Conservation (phyloP, 352 stramenopile genomes). For the Thalassiosira sp. region DNA sequence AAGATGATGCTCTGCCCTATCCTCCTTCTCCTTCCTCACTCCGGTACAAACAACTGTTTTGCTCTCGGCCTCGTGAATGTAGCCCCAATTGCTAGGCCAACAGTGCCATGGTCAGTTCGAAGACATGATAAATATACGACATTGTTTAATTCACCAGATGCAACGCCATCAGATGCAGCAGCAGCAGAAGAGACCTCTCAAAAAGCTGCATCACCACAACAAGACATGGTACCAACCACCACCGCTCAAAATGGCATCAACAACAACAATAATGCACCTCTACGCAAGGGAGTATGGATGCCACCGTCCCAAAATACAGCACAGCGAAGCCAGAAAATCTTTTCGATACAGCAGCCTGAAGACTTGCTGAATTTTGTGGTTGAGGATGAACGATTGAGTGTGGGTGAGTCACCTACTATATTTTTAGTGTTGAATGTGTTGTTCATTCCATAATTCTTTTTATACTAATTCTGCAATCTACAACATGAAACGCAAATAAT, state of each 20-base stretch:
- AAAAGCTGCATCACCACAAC: neutral
- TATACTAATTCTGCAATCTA: neutral
- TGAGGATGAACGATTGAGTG: constrained; percentile 52
- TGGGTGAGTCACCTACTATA: constrained; percentile 28
- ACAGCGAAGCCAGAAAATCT: constrained; percentile 19
- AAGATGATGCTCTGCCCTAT: neutral
- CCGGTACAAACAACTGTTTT: neutral
- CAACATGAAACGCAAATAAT: neutral
- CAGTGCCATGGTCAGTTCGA: neutral
- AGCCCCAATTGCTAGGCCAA: neutral
- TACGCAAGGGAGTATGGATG: constrained; percentile 30
- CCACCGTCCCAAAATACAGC: constrained; percentile 30
- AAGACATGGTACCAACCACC: neutral
- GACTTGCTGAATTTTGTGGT: constrained; percentile 50
- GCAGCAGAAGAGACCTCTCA: neutral
- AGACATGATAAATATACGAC: neutral
- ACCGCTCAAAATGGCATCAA: neutral
- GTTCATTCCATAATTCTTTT: neutral
- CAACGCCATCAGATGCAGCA: neutral
- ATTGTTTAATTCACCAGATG: neutral
- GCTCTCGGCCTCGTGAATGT: neutral
- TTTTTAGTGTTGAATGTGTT: neutral
- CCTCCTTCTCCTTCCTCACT: neutral
- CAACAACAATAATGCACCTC: neutral
- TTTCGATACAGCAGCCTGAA: constrained; percentile 41